These are phyloP conservation scores for Cyberlindnera mrakii DNA, from an alignment of 805 yeast genomes.

Conservation along the genomic window DNA sequence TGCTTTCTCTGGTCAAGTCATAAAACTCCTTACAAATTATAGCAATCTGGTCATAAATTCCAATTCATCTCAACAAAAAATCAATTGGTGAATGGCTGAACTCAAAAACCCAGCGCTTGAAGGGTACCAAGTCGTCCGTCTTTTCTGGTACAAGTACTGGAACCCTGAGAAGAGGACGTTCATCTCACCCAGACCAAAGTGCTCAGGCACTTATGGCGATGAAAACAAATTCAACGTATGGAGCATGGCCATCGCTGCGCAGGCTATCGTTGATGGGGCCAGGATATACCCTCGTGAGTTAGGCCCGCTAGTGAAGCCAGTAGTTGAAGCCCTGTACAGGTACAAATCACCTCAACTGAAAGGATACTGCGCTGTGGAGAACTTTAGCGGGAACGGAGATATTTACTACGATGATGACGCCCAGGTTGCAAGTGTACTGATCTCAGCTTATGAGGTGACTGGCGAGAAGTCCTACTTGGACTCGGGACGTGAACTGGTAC, in stretches of 20 bases:
- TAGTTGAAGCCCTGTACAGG: conserved; percentile 40
- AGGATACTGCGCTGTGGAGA: conserved; percentile 63
- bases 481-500: conserved; percentile 49
- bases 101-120: conserved; percentile 18
- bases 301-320: conserved; percentile 47
- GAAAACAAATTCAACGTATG: conserved; percentile 57
- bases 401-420: conserved; percentile 74
- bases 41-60: no score
- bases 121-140: conserved; percentile 19
- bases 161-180: conserved; percentile 18
- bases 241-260: conserved; percentile 62
- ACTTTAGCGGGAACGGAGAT: conserved; percentile 52
- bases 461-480: conserved; percentile 46
- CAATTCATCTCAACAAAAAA: not conserved
- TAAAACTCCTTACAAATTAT: no score
- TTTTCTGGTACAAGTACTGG: conserved; percentile 21
- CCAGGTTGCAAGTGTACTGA: conserved; percentile 58
- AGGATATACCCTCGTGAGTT: conserved; percentile 42
- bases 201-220: conserved; percentile 42
- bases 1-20: no score
- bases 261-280: conserved; percentile 63
- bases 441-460: conserved; percentile 65
- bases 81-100: not conserved
- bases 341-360: conserved; percentile 45
- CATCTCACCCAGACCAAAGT: conserved; percentile 20